Evolutionary conservation across 2,329 filamentous ascomycete species (phyloP), one percentile per base, ranked within the genome.

Genomic region (Pseudogymnoascus sp.): DNA sequence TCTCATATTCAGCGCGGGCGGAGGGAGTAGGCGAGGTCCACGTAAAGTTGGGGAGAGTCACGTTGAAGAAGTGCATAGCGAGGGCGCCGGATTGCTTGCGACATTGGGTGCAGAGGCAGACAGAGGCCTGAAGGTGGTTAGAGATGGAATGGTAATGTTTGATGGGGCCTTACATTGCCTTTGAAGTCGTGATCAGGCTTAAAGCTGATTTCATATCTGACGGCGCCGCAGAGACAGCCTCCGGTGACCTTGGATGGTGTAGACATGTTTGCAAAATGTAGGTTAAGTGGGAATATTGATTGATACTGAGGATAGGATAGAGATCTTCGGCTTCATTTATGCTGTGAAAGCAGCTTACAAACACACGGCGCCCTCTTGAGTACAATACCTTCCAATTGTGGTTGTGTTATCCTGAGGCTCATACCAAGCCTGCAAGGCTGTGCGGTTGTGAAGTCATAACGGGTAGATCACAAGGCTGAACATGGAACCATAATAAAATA

Each of bases 51-150:
- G 61, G 63, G 63, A 68, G 60, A 4, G 74, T 73, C 0, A 80
- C 65, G 4, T 61, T 67, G 66, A 81, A 75, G 57, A 74, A 69
- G 61, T 73, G 70, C 63, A 76, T 73, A 65, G 81, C 70, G 60
- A 83, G 74, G 3, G 75, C 68, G 59, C 79, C 80, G 6, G 78
- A 78, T 62, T 77, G 74, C 61, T 79, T 79, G 67, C 81, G 79
- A 70, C 80, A 82, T 67, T 82, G 80, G 6, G 77, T 78, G 71
- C 81, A 83, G 65, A 83, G 79, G 67, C 80, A 84, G 6, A 77
- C 80, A 50, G 70, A 68, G 63, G 73, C 73, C 77, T 79, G 62
- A 25, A n/a, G 8, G 28, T 20, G 14, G 35, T 16, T 47, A 38
- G 57, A 58, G 25, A 28, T 39, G 57, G 20, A 34, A 35, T 25